phyloP scores from a whole-genome alignment of 2,329 filamentous ascomycete species.

The Penicillium sp. region DNA sequence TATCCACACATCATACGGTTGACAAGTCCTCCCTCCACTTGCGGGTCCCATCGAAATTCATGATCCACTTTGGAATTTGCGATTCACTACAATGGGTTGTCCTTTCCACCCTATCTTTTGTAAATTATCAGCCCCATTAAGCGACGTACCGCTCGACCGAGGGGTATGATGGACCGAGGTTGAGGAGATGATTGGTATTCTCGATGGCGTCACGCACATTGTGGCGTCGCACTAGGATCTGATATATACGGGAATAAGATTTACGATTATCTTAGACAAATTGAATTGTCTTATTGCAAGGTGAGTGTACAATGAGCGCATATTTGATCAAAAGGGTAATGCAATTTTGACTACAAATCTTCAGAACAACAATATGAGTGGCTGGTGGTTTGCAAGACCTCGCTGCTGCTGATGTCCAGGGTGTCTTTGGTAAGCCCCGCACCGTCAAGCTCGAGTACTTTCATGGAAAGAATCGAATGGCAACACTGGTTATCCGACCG shows the following conservation, averaged over 20 bases:
- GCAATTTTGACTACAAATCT: neutral
- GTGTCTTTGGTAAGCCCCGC: slow-evolving; percentile 10
- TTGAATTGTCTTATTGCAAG: neutral
- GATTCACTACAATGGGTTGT: neutral
- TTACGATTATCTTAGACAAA: neutral
- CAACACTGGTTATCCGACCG: slow-evolving; percentile 11
- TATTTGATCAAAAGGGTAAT: neutral
- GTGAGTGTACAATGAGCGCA: neutral
- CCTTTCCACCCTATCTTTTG: neutral
- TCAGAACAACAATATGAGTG: slow-evolving; percentile 15
- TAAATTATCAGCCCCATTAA: neutral
- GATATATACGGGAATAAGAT: neutral
- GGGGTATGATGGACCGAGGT: neutral
- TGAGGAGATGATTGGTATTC: neutral
- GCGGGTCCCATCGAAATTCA: neutral
- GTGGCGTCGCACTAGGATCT: neutral
- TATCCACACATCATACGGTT: neutral
- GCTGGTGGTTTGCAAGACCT: slow-evolving; percentile 10
- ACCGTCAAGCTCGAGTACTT: slow-evolving; percentile 10
- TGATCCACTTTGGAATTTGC: neutral
- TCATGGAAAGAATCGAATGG: slow-evolving; percentile 13
- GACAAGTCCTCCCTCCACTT: neutral
- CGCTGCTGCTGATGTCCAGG: slow-evolving; percentile 4
- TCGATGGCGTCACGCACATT: neutral
- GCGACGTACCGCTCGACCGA: neutral